Evolutionary conservation across 495 filamentous ascomycete genomes (phyloP).

Genomic region (Lophiotrema nucula): DNA sequence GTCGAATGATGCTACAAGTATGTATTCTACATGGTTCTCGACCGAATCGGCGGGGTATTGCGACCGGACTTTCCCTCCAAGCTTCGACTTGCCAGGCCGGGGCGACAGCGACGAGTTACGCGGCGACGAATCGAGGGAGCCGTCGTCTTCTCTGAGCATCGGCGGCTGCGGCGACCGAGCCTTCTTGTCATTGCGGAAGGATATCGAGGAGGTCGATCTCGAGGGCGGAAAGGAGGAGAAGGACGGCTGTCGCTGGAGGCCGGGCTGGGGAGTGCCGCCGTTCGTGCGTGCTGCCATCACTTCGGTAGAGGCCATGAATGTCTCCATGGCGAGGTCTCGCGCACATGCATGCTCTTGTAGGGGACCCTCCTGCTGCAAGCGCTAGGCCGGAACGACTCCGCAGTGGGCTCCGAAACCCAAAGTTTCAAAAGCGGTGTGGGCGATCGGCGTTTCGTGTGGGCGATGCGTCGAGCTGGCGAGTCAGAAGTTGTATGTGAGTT

Average conservation of each 20-base stretch:
- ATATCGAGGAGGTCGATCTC: slow-evolving; percentile 54
- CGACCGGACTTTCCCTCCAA: slow-evolving; percentile 60
- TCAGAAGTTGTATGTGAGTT: no score
- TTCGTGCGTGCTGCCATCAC: slow-evolving; percentile 17
- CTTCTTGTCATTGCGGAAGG: slow-evolving; percentile 46
- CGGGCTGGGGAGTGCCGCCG: slow-evolving; percentile 7
- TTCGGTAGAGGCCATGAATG: slow-evolving; percentile 28
- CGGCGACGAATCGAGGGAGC: slow-evolving; percentile 14
- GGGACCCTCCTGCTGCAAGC: not conserved
- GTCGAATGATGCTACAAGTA: slow-evolving; percentile 96
- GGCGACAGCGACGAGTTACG: slow-evolving; percentile 19
- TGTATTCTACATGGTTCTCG: slow-evolving; percentile 97
- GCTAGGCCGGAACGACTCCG: not conserved
- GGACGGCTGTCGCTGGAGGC: slow-evolving; percentile 49
- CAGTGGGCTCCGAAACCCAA: no score
- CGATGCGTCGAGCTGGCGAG: no score
- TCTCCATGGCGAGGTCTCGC: not conserved
- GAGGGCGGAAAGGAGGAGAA: slow-evolving; percentile 61
- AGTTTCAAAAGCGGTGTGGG: not conserved
- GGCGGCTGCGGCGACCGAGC: slow-evolving; percentile 56
- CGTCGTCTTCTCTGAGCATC: slow-evolving; percentile 44
- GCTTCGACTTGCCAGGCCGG: not conserved
- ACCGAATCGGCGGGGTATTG: slow-evolving; percentile 77
- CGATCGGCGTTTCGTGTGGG: not conserved
- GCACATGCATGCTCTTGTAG: not conserved